These are phyloP conservation scores for Oxytropis ochrocephala DNA, from an alignment of 306 rosid species.

Conservation along the genomic window DNA sequence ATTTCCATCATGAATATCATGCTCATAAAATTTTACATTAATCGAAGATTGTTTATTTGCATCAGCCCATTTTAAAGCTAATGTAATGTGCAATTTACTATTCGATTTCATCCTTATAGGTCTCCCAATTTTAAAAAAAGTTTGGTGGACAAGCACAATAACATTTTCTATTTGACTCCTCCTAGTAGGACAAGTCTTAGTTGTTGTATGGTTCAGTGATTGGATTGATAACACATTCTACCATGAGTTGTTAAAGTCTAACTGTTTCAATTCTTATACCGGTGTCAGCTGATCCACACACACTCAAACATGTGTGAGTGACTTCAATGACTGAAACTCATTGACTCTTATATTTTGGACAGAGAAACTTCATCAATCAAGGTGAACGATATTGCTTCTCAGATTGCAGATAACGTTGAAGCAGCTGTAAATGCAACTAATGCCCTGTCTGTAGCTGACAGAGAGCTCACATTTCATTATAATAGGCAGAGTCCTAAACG, in stretches of 20 bases:
- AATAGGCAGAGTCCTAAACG: slow-evolving; percentile 74
- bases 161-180: not conserved
- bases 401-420: slow-evolving; percentile 77
- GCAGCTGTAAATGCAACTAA: slow-evolving; percentile 90
- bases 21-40: not conserved
- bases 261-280: not conserved
- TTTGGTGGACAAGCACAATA: not conserved
- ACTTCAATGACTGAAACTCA: slow-evolving; percentile 20
- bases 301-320: not conserved
- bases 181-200: not conserved
- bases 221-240: not conserved
- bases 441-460: slow-evolving; percentile 51
- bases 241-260: not conserved
- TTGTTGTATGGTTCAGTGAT: not conserved
- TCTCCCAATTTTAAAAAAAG: not conserved
- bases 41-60: not conserved
- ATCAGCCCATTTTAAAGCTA: not conserved
- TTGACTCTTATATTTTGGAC: slow-evolving; percentile 29
- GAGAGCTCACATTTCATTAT: slow-evolving; percentile 72
- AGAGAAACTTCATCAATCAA: slow-evolving; percentile 94
- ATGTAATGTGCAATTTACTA: not conserved
- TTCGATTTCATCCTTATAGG: not conserved
- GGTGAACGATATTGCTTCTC: slow-evolving; percentile 90
- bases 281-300: slow-evolving; percentile 2
- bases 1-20: not conserved